These are phyloP conservation scores for Globisporangium camurandrum DNA, from an alignment of 352 stramenopile genomes.

Conservation along the genomic window DNA sequence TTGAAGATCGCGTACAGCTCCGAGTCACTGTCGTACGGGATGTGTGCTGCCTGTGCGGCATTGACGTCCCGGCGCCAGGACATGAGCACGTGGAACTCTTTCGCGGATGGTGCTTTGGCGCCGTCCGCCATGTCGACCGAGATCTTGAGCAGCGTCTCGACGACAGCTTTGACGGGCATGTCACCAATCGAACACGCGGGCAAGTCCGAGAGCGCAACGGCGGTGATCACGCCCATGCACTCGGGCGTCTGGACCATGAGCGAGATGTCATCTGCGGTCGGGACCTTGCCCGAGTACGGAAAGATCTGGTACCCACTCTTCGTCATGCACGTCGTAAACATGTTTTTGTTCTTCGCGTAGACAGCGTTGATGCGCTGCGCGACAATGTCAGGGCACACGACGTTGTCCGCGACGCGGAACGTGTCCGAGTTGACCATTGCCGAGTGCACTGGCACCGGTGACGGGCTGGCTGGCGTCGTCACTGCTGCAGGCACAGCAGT, in stretches of 20 bases:
- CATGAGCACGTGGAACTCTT: conserved; percentile 43
- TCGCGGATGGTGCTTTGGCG: conserved; percentile 18
- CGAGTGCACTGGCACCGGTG: conserved; percentile 20
- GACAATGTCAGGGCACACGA: conserved; percentile 34
- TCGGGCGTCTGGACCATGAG: conserved; percentile 31
- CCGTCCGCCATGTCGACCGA: conserved; percentile 30
- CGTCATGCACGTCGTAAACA: conserved; percentile 38
- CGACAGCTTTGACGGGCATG: conserved; percentile 40
- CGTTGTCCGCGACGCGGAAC: conserved; percentile 37
- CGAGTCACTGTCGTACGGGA: conserved; percentile 45
- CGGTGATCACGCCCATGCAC: conserved; percentile 47
- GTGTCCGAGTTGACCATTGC: conserved; percentile 28
- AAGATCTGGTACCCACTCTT: conserved; percentile 54
- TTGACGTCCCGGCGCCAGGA: conserved; percentile 45
- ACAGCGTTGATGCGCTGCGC: conserved; percentile 28
- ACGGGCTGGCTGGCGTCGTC: neutral
- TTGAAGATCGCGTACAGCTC: conserved; percentile 41
- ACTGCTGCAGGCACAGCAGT: no score
- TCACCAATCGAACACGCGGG: conserved; percentile 41
- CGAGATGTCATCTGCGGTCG: conserved; percentile 24
- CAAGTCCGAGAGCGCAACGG: conserved; percentile 29
- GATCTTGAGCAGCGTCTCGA: conserved; percentile 61
- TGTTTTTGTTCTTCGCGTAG: conserved; percentile 36
- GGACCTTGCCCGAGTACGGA: conserved; percentile 43
- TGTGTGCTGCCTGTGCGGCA: conserved; percentile 30